Evolutionary conservation across 306 rosid species (phyloP).

Genomic region (Astragalus glycyphyllos): DNA sequence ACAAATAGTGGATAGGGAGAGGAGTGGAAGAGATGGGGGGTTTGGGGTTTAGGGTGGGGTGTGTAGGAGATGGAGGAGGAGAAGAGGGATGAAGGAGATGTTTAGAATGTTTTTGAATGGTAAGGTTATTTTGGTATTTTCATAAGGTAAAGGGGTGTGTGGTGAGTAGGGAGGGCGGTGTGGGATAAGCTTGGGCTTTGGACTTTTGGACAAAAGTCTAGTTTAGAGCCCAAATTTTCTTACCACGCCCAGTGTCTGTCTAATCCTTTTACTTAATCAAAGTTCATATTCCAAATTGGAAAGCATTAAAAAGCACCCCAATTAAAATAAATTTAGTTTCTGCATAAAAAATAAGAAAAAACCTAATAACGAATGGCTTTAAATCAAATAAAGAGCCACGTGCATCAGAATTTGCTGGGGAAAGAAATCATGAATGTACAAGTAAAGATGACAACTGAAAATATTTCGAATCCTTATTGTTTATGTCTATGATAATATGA

Average conservation of each 20-base stretch:
- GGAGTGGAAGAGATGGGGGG: too few species aligned
- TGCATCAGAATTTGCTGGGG: slow-evolving; percentile 37
- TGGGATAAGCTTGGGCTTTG: too few species aligned
- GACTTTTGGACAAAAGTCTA: too few species aligned
- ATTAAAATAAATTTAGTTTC: neutral
- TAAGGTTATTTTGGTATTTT: too few species aligned
- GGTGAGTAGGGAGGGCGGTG: too few species aligned
- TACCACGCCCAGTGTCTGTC: neutral
- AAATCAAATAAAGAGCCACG: slow-evolving; percentile 32
- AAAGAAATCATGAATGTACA: slow-evolving; percentile 34
- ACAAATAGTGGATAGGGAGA: too few species aligned
- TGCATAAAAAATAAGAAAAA: neutral
- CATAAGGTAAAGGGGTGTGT: too few species aligned
- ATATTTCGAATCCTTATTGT: slow-evolving; percentile 32
- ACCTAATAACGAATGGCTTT: slow-evolving; percentile 21
- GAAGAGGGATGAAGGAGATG: too few species aligned
- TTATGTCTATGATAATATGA: slow-evolving; percentile 35
- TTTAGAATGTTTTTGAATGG: too few species aligned
- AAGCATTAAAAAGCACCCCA: neutral
- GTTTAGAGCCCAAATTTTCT: neutral
- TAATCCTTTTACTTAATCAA: neutral
- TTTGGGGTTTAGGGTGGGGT: too few species aligned
- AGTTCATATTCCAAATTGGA: neutral
- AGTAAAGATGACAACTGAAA: slow-evolving; percentile 29
- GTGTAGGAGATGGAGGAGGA: too few species aligned